A percentile compares a stretch with the other conserved stretches of the same genome.
phyloP scores from a whole-genome alignment of 768 basidiomycete species.

The Guyanaporus albipodus region DNA sequence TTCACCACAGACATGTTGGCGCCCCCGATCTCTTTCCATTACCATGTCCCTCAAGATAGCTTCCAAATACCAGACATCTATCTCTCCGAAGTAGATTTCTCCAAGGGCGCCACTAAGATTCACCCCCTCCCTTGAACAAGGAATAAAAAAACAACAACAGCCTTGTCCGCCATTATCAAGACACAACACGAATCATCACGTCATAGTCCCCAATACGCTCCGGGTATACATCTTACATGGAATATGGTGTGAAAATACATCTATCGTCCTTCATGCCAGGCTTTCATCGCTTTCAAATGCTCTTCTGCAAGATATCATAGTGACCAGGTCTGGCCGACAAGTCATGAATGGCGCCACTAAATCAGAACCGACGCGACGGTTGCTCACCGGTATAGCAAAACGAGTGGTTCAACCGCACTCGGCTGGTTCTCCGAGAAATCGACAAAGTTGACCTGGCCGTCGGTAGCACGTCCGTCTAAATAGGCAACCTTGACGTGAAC shows the following conservation, averaged over 20 bases:
- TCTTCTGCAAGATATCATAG: slow-evolving; percentile 60
- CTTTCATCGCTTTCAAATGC: slow-evolving; percentile 1
- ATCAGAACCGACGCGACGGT: background rate
- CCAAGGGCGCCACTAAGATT: too few species aligned
- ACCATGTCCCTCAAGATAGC: too few species aligned
- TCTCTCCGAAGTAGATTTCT: too few species aligned
- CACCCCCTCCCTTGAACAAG: too few species aligned
- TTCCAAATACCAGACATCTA: too few species aligned
- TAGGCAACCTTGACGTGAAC: slow-evolving; percentile 75
- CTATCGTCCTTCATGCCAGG: background rate
- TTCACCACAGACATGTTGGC: too few species aligned
- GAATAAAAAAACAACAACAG: too few species aligned
- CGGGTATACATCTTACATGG: slow-evolving; percentile 14
- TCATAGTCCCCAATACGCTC: background rate
- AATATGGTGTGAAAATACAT: background rate
- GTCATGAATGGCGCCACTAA: background rate
- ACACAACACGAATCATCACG: too few species aligned
- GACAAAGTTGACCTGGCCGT: slow-evolving; percentile 61
- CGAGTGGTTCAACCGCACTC: slow-evolving; percentile 45
- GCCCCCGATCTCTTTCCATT: too few species aligned
- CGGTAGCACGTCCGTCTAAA: slow-evolving; percentile 58
- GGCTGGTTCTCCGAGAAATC: slow-evolving; percentile 52
- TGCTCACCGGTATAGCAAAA: slow-evolving; percentile 70
- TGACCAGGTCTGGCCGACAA: slow-evolving; percentile 66
- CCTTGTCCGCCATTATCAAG: too few species aligned